phyloP scores from a whole-genome alignment of 192 early-diverging fungal genomes.

The Powellomyces hirtus region DNA sequence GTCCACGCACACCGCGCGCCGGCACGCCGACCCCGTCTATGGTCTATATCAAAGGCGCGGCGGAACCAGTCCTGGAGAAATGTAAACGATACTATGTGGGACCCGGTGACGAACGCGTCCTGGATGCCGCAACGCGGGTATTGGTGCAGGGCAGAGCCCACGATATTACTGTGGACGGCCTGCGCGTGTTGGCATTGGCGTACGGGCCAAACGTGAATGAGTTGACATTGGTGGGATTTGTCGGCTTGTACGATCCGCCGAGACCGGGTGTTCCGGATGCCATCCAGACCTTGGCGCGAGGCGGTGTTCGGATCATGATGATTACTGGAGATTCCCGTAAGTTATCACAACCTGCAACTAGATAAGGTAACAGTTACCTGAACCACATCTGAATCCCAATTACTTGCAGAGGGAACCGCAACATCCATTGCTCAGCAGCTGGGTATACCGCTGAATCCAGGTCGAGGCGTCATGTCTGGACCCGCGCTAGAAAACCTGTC shows the following conservation, averaged over 20 bases:
- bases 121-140: conserved; percentile 58
- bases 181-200: conserved; percentile 87
- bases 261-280: conserved; percentile 72
- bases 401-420: conserved; percentile 73
- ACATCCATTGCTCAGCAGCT: conserved; percentile 82
- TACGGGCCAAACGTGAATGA: conserved; percentile 52
- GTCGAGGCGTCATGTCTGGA: conserved; percentile 41
- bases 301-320: conserved; percentile 92
- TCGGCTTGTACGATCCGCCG: conserved; percentile 93
- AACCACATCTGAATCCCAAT: background rate
- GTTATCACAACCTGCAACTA: background rate
- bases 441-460: conserved; percentile 62
- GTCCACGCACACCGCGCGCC: background rate
- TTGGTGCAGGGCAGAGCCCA: conserved; percentile 56
- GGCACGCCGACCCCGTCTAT: conserved; percentile 28
- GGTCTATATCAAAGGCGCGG: conserved; percentile 80
- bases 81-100: conserved; percentile 66
- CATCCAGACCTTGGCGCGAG: conserved; percentile 65
- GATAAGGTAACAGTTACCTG: background rate
- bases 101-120: conserved; percentile 43
- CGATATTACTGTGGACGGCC: conserved; percentile 71
- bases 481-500: conserved; percentile 39
- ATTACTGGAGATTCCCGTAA: conserved; percentile 91
- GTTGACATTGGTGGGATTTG: conserved; percentile 77
- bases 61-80: conserved; percentile 73